phyloP scores from a whole-genome alignment of 345 rosid species.

The Microcos paniculata region DNA sequence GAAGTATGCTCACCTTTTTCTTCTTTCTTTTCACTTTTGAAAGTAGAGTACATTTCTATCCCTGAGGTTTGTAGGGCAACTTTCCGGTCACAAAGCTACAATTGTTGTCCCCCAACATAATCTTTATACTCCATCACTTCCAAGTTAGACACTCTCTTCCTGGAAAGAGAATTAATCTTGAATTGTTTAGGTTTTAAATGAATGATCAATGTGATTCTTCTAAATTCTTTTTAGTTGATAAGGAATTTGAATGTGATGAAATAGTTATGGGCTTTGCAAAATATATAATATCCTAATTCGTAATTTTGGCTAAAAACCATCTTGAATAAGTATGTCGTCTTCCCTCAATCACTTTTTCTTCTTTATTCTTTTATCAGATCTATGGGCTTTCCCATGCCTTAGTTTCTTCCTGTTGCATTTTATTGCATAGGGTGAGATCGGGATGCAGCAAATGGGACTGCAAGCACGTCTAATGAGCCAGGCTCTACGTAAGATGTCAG shows the following conservation, averaged over 20 bases:
- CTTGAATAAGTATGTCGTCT: too few relatives aligned
- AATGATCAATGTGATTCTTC: too few relatives aligned
- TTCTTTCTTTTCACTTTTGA: background rate
- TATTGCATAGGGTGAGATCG: slow-evolving; percentile 78
- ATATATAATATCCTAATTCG: too few relatives aligned
- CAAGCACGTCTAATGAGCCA: slow-evolving; percentile 99
- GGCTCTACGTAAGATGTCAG: slow-evolving; percentile 98
- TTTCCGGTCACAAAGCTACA: background rate
- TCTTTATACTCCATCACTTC: background rate
- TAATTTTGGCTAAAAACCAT: too few relatives aligned
- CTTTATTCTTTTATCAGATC: background rate
- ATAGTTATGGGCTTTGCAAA: too few relatives aligned
- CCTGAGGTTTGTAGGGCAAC: background rate
- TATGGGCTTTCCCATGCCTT: slow-evolving; percentile 9
- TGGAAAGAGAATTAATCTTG: too few relatives aligned
- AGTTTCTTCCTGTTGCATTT: slow-evolving; percentile 14
- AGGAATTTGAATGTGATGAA: too few relatives aligned
- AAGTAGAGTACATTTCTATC: background rate
- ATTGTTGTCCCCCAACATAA: background rate
- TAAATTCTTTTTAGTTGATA: too few relatives aligned
- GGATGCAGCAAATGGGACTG: slow-evolving; percentile 98
- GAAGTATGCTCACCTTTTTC: slow-evolving; percentile 52
- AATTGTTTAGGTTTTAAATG: too few relatives aligned
- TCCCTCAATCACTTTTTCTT: too few relatives aligned
- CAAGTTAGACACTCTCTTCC: background rate